These are phyloP conservation scores for Trametes cubensis DNA, from an alignment of 768 basidiomycete species.

Conservation along the genomic window DNA sequence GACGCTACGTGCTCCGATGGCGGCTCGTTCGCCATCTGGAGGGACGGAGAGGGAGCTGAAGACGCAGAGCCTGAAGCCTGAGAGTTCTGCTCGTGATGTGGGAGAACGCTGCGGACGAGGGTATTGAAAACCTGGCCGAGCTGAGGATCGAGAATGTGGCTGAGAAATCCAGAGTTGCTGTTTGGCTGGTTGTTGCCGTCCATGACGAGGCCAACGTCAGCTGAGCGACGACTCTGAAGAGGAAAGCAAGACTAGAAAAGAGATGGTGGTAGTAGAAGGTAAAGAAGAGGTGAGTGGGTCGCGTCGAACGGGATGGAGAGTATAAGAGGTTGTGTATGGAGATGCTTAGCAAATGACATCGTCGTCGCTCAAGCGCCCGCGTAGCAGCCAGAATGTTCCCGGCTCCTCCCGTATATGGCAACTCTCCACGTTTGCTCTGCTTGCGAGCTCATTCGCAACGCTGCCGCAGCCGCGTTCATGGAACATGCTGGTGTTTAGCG, in stretches of 20 bases:
- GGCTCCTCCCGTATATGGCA: conserved; percentile 9
- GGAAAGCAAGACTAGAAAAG: background rate
- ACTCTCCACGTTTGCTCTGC: background rate
- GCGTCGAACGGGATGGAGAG: background rate
- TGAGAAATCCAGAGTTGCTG: conserved; percentile 13
- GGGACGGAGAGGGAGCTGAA: background rate
- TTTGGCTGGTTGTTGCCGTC: conserved; percentile 22
- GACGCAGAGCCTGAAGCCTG: conserved; percentile 1
- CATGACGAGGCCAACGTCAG: conserved; percentile 20
- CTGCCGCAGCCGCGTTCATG: background rate
- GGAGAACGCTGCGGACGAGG: conserved; percentile 15
- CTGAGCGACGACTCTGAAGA: conserved; percentile 5
- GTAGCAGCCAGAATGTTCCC: conserved; percentile 19
- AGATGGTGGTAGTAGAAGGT: conserved; percentile 19
- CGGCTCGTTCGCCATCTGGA: background rate
- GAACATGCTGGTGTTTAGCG: background rate
- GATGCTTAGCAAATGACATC: conserved; percentile 16
- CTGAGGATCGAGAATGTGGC: conserved; percentile 19
- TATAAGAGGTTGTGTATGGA: conserved; percentile 2
- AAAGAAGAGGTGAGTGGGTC: conserved; percentile 10
- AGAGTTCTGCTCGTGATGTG: background rate
- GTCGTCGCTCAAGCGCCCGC: conserved; percentile 5
- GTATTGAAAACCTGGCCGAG: conserved; percentile 15
- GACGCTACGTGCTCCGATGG: background rate
- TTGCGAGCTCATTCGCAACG: background rate